Evolutionary conservation across 2,329 filamentous ascomycete species (phyloP), one percentile per base, ranked within the genome.

Genomic region (Magnaporthiopsis incrustans): DNA sequence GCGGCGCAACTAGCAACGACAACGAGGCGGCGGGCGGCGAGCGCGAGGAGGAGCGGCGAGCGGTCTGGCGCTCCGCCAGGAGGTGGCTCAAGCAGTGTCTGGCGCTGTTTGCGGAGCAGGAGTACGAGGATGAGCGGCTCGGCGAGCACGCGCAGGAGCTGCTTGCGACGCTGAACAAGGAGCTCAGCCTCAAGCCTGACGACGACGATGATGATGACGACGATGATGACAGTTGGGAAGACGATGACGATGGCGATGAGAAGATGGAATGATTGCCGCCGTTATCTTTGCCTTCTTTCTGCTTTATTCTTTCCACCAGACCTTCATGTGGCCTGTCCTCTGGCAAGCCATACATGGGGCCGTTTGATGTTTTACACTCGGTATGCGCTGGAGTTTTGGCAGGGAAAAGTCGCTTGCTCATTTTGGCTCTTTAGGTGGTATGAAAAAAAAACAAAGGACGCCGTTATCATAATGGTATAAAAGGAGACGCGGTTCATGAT

Each of bases 71-170:
- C 64, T 88, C 90, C 22, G 90, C 92, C 70, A 85, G 91, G 64
- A 87, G 90, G 71, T 97, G 93, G 91, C 81, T 98, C 60, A 87
- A 85, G 65, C 90, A 90, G 71, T 91, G 91, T 72, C 79, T 96
- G 67, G 87, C 87, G 72, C 82, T 97, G n/a, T 98, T 91, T 74
- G 79, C 85, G 56, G 73, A 84, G 70, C 83, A 95, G 70, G 87
- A 94, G 63, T 98, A 97, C 73, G 93, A 96, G 73, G 91, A 96
- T 69, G 89, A 92, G 66, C 81, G 89, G 67, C 78, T 96, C 32
- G 86, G 87, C 62, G 86, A 90, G 66, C 91, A 96, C 73, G 88
- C 90, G 0, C 78, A 82, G 65, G 90, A 95, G 77, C 79, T 96
- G 59, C 77, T 92, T 58, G 78, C 79, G 57, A 80, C 78, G 64